Evolutionary conservation across 148 eudicot species (phyloP), one percentile per base, ranked within the genome.

Genomic region (Agrostemma githago): DNA sequence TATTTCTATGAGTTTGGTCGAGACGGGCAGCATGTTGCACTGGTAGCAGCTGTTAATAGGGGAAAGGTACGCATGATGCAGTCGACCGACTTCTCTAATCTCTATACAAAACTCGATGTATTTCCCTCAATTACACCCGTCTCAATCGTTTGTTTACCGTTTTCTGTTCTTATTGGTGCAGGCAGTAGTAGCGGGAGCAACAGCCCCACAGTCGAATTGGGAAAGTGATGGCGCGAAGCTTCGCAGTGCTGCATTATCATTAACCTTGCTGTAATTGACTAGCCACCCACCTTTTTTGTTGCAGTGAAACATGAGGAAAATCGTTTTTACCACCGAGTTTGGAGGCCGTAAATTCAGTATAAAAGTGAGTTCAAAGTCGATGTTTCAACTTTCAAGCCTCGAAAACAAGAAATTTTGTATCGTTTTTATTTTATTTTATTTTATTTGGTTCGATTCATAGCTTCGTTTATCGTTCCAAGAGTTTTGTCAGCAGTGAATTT

Each of bases 231-330:
- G 98, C 26, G 84, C 91, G 72, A 89, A 90, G 84, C 98, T 93
- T 86, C 98, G 98, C 4, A 91, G 97, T 67, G 95, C 98, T 64
- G 98, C 97, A 63, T 76, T 93, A 63, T 93, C 98, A 46, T 76
- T 93, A 74, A 89, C 92, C 19, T 54, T 91, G 75, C 72, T 86
- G 71, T 93, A 80, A 83, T 78, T 48, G 21, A 40, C 73, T 68
- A 79, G 84, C 72, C 63, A 64, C 72, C 2, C 53, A 54, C 59
- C 14, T 16, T 72, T 10, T 57, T 38, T 9, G 48, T 72, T 21
- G 6, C 68, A 26, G 34, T 64, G 53, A 48, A 8, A 48, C 15
- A 11, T 51, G 4, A 15, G 56, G 4, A 51, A 12, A 51, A 11
- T 10, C 9, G 5, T 12, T 5, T 12, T 16, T 4, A 8, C 37